Percentiles rank a stretch among this genome's conserved stretches.
These are phyloP conservation scores for Gossypium aridum DNA, from an alignment of 441 rosid species.

Conservation along the genomic window DNA sequence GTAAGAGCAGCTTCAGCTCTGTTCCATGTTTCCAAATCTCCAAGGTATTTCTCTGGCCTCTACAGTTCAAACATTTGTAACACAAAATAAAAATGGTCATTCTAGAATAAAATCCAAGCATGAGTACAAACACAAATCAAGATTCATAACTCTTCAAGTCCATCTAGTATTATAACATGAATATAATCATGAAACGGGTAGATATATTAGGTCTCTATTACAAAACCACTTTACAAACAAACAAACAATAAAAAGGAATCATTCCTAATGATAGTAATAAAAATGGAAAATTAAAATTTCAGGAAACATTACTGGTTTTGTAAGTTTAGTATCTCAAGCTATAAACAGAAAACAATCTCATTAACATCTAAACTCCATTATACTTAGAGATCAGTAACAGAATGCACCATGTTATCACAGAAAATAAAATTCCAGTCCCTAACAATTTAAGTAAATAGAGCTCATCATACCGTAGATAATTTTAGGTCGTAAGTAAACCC, in stretches of 20 bases:
- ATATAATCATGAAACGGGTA: not conserved
- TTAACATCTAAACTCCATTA: not conserved
- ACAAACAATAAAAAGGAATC: not conserved
- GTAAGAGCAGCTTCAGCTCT: constrained; percentile 85
- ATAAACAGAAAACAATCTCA: not conserved
- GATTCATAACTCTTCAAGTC: not conserved
- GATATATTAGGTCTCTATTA: not conserved
- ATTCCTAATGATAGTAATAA: not conserved
- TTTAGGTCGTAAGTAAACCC: constrained; percentile 79
- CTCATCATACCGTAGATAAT: constrained; percentile 74
- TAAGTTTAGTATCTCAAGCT: not conserved
- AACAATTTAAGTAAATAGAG: not conserved
- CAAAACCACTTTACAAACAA: not conserved
- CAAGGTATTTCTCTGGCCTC: constrained; percentile 96
- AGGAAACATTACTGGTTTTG: not conserved
- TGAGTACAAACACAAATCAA: not conserved
- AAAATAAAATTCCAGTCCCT: not conserved
- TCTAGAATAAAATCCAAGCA: not conserved
- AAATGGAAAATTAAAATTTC: not conserved
- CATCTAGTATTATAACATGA: constrained; percentile 1
- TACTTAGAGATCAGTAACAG: not conserved
- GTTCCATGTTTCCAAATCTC: constrained; percentile 76
- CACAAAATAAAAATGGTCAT: not conserved
- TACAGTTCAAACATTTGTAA: constrained; percentile 25
- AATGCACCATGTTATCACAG: not conserved